Base-by-base conservation (phyloP, 2,329 filamentous ascomycete species). In the Nemania bipapillata region DNA sequence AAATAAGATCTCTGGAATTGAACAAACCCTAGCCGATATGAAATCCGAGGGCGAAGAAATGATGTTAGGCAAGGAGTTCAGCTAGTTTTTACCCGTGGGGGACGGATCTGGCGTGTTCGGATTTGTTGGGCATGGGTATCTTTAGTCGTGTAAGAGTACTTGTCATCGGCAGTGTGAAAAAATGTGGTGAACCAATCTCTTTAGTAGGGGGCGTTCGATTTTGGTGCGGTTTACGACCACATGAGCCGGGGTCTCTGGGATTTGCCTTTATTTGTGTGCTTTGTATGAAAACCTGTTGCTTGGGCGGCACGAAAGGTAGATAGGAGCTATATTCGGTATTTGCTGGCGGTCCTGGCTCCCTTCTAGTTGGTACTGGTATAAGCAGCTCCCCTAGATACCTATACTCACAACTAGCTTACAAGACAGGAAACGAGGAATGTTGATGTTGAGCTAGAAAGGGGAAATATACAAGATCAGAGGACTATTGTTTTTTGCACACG, bases 21-120 rank as follows among this genome's bases (percentile, higher is more conserved):
- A 84, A 66, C 80, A 81, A 63, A 89, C 86, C 70, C 80, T 89
- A 56, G 78, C 79, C 63, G 86, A 86, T 66, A 82, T 89, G 78
- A 86, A 83, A 79, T 80, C 84, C 69, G 86, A 89, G 71, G 87
- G 87, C 50, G 81, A 85, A 77, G 83, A 81, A 40, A 86, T 89
- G 79, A 85, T 89, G 77, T 9, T 71, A 22, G 72, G 71, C n/a
- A 76, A 75, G 53, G 74, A 74, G 49, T 69, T 77, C 26, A 70
- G 75, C 30, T 77, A 79, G 83, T 42, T 28, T 60, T 55, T 47
- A 26, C 58, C 15, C 15, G 63, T 63, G 54, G 57, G 65, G 30
- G 47, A 56, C 28, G 37, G 20, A 63, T 65, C 56, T 52, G 47
- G 26, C 32, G 20, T 35, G 15, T 37, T 30, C 40, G 30, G 40